Evolutionary conservation across 768 basidiomycete genomes (phyloP), one percentile per base, ranked within the genome.

Genomic region (Suillus plorans): DNA sequence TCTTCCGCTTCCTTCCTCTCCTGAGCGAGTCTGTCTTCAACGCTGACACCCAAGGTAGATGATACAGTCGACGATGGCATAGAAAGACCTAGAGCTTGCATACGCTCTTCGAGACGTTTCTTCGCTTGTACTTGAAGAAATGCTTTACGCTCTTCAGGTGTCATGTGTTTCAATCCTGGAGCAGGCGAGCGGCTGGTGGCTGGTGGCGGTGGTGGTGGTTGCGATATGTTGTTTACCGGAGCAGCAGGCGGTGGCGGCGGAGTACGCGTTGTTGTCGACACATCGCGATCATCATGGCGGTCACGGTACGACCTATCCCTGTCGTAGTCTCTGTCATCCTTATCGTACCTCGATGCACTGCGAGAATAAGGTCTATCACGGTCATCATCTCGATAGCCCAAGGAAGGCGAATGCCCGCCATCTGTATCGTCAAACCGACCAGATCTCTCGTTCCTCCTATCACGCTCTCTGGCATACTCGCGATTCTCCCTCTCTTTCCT

Each of bases 1-100:
- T 94, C 92, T 68, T 95, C 95, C 0, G 96, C 96, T 73, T 97
- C 97, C 72, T 85, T 88, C 81, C 90, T 92, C 72, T 99, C 97
- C 69, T 88, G 82, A 44, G 86, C 88, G 6, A 99, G 83, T 12
- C 96, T 81, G 68, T 95, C 92, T 72, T 94, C 91, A 3, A 97
- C 94, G 61, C 82, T 85, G 8, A 85, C 89, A 74, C 97, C 96
- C 12, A 95, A 80, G 14, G 81, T 76, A 8, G 86, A 74, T 36
- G 84, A 77, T 6, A 67, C 36, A 8, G 61, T 41, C 8, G 81
- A 69, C 0, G 79, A 49, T 13, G 81, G 74, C 1, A 84, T 74
- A 16, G 83, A 82, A 20, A 97, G 84, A 6, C 97, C 97, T 12
- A 98, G 84, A 0, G 90, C 90, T 45, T 87, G 86, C 83, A 90